Base-by-base conservation (phyloP, 2,329 filamentous ascomycete species). In the Mycogone perniciosa region DNA sequence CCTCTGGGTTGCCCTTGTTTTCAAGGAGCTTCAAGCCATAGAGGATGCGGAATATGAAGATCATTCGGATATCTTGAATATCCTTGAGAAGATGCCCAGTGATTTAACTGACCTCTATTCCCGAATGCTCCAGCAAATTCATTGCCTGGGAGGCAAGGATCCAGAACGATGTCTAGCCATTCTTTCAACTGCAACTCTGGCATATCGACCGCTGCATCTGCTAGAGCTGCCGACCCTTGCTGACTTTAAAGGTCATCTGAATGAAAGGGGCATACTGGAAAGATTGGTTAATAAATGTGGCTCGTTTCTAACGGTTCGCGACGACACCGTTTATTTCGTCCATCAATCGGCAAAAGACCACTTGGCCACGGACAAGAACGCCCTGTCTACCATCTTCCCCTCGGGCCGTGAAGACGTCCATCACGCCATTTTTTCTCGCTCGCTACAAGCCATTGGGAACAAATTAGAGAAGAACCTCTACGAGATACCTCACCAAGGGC, bases 311-410 rank as follows among this genome's bases (percentile, higher is more conserved):
- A 69, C 62, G 1, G 26, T 70, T 40, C 58, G 58, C 30, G 48
- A 67, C 3, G 49, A 42, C 4, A 58, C 30, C 0, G 49, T 74
- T 6, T 69, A 60, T 43, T 66, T 72, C 51, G 60, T 75, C 1
- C 70, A 76, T 53, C 64, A 72, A 38, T 74, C 70, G 3, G 72
- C 69, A 0, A 72, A 72, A 53, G 71, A 75, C 3, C 74, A 74
- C 52, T 51, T 74, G 5, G 56, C 20, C 61, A 67, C 10, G 3
- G 44, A 61, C 53, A 48, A 58, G n/a, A 63, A 67, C 8, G 56
- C 54, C 44, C 47, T 44, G 5, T n/a, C 46, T n/a, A 38, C 53
- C 9, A 57, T 72, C 5, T 67, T 71, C 38, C 61, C 65, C 4
- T 43, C 11, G 29, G 63, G 67, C 2, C 31, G 45, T 4, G 37